Evolutionary conservation across 352 stramenopile species (phyloP).

Genomic region (Phytophthora sojae): DNA sequence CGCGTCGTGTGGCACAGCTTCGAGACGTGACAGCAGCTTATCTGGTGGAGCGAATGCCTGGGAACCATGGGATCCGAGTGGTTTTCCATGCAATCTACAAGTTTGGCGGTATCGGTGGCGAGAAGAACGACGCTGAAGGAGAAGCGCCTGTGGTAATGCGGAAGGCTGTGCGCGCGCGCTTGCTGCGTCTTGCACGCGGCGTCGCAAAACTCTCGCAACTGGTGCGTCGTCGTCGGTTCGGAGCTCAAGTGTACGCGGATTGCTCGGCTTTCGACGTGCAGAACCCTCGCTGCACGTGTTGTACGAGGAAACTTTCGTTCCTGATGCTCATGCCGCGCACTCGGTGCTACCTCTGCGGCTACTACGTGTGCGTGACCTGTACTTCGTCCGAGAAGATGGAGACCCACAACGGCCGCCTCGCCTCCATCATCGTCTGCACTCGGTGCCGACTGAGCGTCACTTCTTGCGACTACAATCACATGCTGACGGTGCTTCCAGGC

Average conservation of each 20-base stretch:
- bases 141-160: not conserved
- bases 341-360: conserved; percentile 39
- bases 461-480: conserved; percentile 30
- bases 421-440: conserved; percentile 30
- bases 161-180: conserved; percentile 18
- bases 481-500: conserved; percentile 18
- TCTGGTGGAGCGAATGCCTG: conserved; percentile 36
- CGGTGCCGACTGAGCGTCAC: conserved; percentile 31
- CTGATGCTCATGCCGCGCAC: conserved; percentile 17
- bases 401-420: conserved; percentile 33
- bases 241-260: conserved; percentile 41
- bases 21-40: conserved; percentile 38
- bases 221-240: conserved; percentile 39
- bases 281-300: conserved; percentile 45
- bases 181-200: conserved; percentile 33
- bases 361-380: conserved; percentile 35
- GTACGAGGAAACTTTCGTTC: conserved; percentile 30
- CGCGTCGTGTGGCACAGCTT: conserved; percentile 47
- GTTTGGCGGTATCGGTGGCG: not conserved
- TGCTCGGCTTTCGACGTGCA: conserved; percentile 30
- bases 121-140: conserved; percentile 5
- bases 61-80: conserved; percentile 37
- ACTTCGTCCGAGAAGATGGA: conserved; percentile 29
- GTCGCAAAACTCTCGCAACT: conserved; percentile 32
- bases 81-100: conserved; percentile 47